Evolutionary conservation across 2,329 filamentous ascomycete genomes (phyloP).

Genomic region (Claviceps sp.): DNA sequence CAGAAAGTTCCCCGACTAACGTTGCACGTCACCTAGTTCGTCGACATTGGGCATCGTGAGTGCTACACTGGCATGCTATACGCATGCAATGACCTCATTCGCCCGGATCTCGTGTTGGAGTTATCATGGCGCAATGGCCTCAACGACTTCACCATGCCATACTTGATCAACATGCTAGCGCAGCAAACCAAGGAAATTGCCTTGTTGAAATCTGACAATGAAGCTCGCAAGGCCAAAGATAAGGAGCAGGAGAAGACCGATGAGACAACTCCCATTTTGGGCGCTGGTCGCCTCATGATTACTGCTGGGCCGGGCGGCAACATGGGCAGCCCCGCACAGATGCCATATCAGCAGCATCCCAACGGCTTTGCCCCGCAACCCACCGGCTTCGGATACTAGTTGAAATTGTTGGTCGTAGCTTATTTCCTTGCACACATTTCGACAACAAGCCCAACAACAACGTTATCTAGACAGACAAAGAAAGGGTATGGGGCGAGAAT

Average conservation of each 20-base stretch:
- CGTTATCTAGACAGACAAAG: not conserved
- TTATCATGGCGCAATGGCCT: constrained; percentile 94
- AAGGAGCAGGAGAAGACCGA: constrained; percentile 67
- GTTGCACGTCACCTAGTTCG: constrained; percentile 52
- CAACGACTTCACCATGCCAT: constrained; percentile 96
- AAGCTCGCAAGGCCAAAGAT: constrained; percentile 75
- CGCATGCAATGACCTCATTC: constrained; percentile 93
- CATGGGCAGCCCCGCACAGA: constrained; percentile 39
- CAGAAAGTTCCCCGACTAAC: not conserved
- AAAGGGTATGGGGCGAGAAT: not conserved
- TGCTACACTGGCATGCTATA: constrained; percentile 99
- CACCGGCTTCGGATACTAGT: constrained; percentile 60
- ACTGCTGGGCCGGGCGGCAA: constrained; percentile 69
- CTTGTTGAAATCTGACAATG: constrained; percentile 84
- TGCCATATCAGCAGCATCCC: constrained; percentile 56
- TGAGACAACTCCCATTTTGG: constrained; percentile 86
- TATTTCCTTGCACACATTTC: constrained; percentile 9
- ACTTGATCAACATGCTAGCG: constrained; percentile 96
- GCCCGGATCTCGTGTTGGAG: constrained; percentile 84
- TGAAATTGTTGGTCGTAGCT: constrained; percentile 17
- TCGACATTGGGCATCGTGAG: constrained; percentile 96
- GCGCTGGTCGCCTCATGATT: constrained; percentile 81
- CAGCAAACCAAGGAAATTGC: constrained; percentile 84
- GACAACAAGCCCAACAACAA: not conserved
- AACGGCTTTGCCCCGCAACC: constrained; percentile 86